Base-by-base conservation (phyloP, 2,329 filamentous ascomycete genomes). In the Aspergillus floridensis region DNA sequence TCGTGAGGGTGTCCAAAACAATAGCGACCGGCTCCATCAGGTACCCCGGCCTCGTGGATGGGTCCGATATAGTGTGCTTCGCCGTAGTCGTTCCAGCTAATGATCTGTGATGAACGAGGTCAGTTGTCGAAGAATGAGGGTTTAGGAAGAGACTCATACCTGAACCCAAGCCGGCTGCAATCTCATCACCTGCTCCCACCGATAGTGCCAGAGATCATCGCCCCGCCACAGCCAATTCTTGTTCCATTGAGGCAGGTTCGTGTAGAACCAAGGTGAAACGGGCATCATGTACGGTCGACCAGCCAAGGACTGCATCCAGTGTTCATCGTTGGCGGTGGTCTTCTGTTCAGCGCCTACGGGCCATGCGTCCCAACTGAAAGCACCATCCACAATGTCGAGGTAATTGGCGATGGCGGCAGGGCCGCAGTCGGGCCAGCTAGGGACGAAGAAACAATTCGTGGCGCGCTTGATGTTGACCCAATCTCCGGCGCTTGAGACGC, bases 191-290 rank as follows among this genome's bases (percentile, higher is more conserved):
- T 86, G 78, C 54, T 78, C 72, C 86, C 85, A 88, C 8, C 86
- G 81, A 56, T 84, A 76, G 61, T 79, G 81, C 85, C 86, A 89
- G 12, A 88, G 71, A 57, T 81, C 76, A 63, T 88, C 86, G n/a
- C 84, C 83, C 22, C 80, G 79, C 78, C 83, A 88, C 5, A 87
- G 75, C 85, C 86, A 88, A 67, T 86, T 85, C 73, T 88, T 88
- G 47, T 75, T 71, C 65, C 80, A 87, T 6, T 76, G 74, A 0
- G 83, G 80, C 3, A 87, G 74, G 59, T 85, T 82, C 52, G 86
- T 86, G 70, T 73, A 83, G 68, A 79, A 83, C 83, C 82, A 85
- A 0, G 84, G 83, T 0, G 81, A 81, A n/a, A 84, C 79, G 2
- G 81, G 77, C 81, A 84, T 84, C 79, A 85, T 84, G 57, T 77